Evolutionary conservation across 2,329 filamentous ascomycete species (phyloP).

Genomic region (Neopestalotiopsis sp.): DNA sequence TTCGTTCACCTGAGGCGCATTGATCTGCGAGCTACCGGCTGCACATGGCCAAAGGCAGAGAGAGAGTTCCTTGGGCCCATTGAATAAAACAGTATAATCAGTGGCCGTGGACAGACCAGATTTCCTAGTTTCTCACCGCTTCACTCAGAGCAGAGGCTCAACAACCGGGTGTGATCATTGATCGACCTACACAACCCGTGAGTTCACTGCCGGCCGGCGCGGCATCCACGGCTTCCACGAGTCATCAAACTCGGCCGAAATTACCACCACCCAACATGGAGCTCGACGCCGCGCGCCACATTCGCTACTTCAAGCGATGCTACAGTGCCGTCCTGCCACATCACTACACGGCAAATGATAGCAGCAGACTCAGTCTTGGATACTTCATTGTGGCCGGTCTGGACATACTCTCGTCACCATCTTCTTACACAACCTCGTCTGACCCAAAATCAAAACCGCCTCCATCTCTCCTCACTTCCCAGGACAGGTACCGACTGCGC

Average conservation of each 20-base stretch:
- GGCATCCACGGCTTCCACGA: background rate
- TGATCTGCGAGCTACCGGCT: background rate
- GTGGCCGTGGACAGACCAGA: background rate
- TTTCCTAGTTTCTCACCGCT: background rate
- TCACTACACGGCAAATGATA: constrained; percentile 86
- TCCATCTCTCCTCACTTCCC: constrained; percentile 54
- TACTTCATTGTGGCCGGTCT: constrained; percentile 89
- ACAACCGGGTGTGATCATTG: background rate
- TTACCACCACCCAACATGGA: constrained; percentile 15
- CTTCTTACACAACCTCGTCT: constrained; percentile 46
- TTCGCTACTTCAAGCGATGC: constrained; percentile 93
- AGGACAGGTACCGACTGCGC: constrained; percentile 53
- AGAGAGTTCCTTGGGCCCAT: background rate
- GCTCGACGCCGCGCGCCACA: constrained; percentile 70
- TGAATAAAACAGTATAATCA: too few species aligned
- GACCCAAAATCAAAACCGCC: constrained; percentile 54
- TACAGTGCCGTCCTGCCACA: constrained; percentile 80
- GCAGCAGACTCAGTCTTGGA: constrained; percentile 85
- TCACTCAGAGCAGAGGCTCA: background rate
- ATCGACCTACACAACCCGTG: background rate
- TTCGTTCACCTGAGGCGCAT: background rate
- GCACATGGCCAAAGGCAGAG: background rate
- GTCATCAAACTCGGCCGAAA: background rate
- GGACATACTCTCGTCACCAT: constrained; percentile 75
- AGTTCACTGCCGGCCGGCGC: background rate